These are phyloP conservation scores for Sparassis latifolia DNA, from an alignment of 1,284 basidiomycete genomes.

Conservation along the genomic window DNA sequence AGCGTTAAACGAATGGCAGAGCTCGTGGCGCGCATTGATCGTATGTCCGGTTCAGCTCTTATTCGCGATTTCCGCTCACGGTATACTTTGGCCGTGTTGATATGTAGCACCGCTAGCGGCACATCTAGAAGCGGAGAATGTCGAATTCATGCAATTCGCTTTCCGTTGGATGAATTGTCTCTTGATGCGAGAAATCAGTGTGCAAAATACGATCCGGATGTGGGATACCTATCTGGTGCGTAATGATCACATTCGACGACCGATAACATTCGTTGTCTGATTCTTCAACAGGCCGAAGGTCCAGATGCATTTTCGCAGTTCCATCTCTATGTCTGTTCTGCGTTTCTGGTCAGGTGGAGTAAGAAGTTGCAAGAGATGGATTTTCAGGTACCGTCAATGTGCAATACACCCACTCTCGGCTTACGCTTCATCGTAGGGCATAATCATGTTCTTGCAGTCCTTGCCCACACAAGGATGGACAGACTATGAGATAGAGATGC, in stretches of 20 bases:
- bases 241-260: constrained; percentile 2
- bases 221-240: constrained; percentile 96
- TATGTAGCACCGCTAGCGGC: constrained; percentile 66
- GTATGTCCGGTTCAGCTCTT: constrained; percentile 36
- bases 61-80: background rate
- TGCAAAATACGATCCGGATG: constrained; percentile 94
- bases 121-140: constrained; percentile 84
- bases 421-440: constrained; percentile 52
- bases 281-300: constrained; percentile 72
- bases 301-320: constrained; percentile 95
- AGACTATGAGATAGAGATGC: constrained; percentile 92
- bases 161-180: constrained; percentile 99
- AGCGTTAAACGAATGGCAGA: constrained; percentile 91
- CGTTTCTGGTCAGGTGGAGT: constrained; percentile 90
- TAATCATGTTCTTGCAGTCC: constrained; percentile 98
- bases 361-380: constrained; percentile 90
- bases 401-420: no score
- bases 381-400: constrained; percentile 65
- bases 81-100: background rate
- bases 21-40: constrained; percentile 87
- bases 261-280: no score
- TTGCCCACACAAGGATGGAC: constrained; percentile 93
- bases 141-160: constrained; percentile 98
- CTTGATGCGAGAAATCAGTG: constrained; percentile 93
- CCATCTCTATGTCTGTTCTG: constrained; percentile 93